Evolutionary conservation across 257 asterid species (phyloP).

Genomic region (Verbena officinalis): DNA sequence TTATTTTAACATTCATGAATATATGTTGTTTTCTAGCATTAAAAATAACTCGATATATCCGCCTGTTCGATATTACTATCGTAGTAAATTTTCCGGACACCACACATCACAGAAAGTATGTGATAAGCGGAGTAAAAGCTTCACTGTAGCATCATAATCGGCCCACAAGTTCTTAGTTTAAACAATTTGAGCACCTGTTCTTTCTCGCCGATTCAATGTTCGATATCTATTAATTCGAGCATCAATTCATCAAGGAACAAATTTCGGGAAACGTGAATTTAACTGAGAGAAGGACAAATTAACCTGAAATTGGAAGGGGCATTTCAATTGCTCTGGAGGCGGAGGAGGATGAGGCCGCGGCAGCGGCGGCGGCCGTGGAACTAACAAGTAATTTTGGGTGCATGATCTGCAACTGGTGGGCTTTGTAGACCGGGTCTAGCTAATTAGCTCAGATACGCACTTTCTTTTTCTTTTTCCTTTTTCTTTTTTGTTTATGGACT

Average conservation of each 20-base stretch:
- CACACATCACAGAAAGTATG: slow-evolving; percentile 12
- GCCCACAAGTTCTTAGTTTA: not conserved
- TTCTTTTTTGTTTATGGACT: too few relatives aligned
- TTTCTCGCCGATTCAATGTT: slow-evolving; percentile 17
- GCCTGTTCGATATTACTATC: not conserved
- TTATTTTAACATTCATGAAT: slow-evolving; percentile 9
- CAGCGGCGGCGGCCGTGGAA: slow-evolving; percentile 14
- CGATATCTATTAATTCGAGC: slow-evolving; percentile 4
- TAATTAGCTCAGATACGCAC: slow-evolving; percentile 14
- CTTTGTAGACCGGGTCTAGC: slow-evolving; percentile 34
- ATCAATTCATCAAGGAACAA: slow-evolving; percentile 15
- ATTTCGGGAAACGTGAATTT: not conserved
- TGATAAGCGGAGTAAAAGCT: not conserved
- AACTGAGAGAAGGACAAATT: slow-evolving; percentile 4
- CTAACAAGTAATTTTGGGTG: slow-evolving; percentile 29
- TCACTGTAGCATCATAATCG: not conserved
- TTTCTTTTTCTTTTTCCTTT: not conserved
- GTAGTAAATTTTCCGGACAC: not conserved
- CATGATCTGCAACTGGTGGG: slow-evolving; percentile 31
- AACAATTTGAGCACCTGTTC: not conserved
- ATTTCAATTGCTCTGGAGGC: slow-evolving; percentile 10
- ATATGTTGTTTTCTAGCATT: not conserved
- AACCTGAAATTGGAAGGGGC: slow-evolving; percentile 35
- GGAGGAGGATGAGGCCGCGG: slow-evolving; percentile 29
- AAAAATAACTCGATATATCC: not conserved